Evolutionary conservation across 148 eudicot species (phyloP).

Genomic region (Mesembryanthemum crystallinum): DNA sequence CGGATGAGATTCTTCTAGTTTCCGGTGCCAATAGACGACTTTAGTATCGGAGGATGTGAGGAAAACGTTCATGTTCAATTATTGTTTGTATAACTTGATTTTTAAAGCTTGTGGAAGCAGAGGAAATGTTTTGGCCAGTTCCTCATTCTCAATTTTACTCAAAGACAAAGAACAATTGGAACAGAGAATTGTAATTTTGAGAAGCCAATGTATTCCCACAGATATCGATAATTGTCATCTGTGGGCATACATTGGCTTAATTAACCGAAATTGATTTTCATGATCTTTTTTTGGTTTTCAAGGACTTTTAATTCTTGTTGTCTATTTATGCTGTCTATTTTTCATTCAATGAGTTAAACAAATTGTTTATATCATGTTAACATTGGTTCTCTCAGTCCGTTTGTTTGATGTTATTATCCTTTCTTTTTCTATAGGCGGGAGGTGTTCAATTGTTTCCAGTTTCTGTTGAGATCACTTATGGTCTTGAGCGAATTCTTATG

Average conservation of each 20-base stretch:
- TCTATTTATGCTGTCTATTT: neutral
- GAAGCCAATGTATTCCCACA: too few species aligned
- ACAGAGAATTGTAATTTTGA: too few species aligned
- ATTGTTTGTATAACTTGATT: neutral
- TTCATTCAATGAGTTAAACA: neutral
- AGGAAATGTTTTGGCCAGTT: neutral
- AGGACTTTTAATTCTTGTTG: neutral
- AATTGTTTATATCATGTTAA: too few species aligned
- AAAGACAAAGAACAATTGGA: neutral
- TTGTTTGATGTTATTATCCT: neutral
- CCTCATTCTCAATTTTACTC: neutral
- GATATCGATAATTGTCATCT: too few species aligned
- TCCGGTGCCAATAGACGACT: neutral
- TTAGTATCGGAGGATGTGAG: neutral
- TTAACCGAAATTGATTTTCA: neutral
- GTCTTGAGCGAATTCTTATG: constrained; percentile 98
- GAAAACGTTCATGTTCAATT: neutral
- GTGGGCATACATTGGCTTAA: neutral
- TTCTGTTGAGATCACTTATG: constrained; percentile 99
- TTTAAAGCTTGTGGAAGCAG: neutral
- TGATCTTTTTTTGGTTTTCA: neutral
- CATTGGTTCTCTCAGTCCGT: neutral
- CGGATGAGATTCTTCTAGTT: neutral
- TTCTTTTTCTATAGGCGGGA: constrained; percentile 63
- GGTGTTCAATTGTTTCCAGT: constrained; percentile 81